These are phyloP conservation scores for Ilyonectria destructans DNA, from an alignment of 2,329 filamentous ascomycete genomes.

Conservation along the genomic window DNA sequence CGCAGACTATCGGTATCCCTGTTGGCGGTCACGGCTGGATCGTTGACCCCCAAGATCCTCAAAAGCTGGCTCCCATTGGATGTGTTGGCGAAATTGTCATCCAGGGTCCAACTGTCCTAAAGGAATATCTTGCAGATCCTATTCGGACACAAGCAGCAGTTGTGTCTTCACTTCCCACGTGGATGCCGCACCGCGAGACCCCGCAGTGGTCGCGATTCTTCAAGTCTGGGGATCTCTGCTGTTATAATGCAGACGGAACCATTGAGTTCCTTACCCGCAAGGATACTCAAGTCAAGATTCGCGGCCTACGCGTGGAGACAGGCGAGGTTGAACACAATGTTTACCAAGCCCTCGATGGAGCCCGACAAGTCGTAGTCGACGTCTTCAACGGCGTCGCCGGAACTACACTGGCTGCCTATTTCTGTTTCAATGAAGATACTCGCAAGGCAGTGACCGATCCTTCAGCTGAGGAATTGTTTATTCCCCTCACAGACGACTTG, in stretches of 20 bases:
- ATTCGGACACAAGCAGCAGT: constrained; percentile 2
- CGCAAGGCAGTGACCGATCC: neutral
- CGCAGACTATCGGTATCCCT: constrained; percentile 23
- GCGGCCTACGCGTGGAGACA: constrained; percentile 72
- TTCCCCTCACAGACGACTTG: constrained; percentile 2
- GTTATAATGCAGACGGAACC: constrained; percentile 53
- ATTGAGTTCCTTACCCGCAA: constrained; percentile 66
- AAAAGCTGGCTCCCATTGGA: constrained; percentile 30
- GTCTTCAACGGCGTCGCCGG: constrained; percentile 10
- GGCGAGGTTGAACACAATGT: constrained; percentile 45
- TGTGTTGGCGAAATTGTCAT: constrained; percentile 37
- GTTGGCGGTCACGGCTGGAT: constrained; percentile 34
- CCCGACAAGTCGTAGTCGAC: constrained; percentile 27
- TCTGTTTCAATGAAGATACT: neutral
- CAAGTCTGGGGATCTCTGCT: constrained; percentile 66
- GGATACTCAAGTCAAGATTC: constrained; percentile 72
- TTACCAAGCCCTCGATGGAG: constrained; percentile 1
- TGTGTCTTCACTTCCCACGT: constrained; percentile 5
- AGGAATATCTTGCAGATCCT: constrained; percentile 62
- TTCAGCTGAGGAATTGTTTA: constrained; percentile 10
- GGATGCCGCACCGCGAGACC: neutral
- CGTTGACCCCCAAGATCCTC: constrained; percentile 26
- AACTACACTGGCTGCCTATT: constrained; percentile 25
- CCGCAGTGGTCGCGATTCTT: constrained; percentile 49
- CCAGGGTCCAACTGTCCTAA: constrained; percentile 57